These are phyloP conservation scores for Lepidium aucheri DNA, from an alignment of 345 rosid species.

Conservation along the genomic window DNA sequence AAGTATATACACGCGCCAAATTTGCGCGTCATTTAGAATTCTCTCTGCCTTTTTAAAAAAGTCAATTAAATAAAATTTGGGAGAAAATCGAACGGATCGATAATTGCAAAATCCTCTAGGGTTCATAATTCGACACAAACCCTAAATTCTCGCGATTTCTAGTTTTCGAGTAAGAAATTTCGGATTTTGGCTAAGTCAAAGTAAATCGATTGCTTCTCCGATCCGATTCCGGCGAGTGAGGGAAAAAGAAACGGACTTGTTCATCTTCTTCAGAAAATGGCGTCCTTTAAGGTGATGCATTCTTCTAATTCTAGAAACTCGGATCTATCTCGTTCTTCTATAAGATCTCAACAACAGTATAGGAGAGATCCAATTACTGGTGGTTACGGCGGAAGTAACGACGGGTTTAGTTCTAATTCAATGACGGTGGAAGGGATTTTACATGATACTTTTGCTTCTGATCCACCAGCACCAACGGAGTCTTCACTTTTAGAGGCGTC, in stretches of 20 bases:
- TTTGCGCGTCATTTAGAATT: neutral
- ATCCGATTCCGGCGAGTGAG: conserved; percentile 26
- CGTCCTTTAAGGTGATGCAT: conserved; percentile 64
- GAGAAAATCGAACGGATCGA: neutral
- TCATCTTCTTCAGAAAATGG: conserved; percentile 25
- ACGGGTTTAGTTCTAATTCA: neutral
- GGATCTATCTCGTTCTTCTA: conserved; percentile 52
- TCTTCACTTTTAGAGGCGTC: conserved; percentile 12
- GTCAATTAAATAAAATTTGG: neutral
- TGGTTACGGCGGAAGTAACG: conserved; percentile 10
- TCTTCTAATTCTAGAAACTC: conserved; percentile 49
- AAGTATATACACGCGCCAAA: neutral
- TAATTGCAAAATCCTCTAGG: neutral
- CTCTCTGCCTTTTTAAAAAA: neutral
- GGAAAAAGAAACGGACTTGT: neutral
- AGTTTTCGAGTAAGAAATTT: neutral
- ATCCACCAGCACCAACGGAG: conserved; percentile 22
- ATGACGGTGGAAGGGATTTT: conserved; percentile 11
- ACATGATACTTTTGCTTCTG: conserved; percentile 20
- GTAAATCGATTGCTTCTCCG: conserved; percentile 3
- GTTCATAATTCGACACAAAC: neutral
- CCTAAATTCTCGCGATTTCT: neutral
- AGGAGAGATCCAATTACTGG: conserved; percentile 1
- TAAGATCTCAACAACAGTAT: conserved; percentile 19
- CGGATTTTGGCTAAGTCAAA: conserved; percentile 10